Base-by-base conservation (phyloP, 192 early-diverging fungal species). In the Umbelopsis sp. region DNA sequence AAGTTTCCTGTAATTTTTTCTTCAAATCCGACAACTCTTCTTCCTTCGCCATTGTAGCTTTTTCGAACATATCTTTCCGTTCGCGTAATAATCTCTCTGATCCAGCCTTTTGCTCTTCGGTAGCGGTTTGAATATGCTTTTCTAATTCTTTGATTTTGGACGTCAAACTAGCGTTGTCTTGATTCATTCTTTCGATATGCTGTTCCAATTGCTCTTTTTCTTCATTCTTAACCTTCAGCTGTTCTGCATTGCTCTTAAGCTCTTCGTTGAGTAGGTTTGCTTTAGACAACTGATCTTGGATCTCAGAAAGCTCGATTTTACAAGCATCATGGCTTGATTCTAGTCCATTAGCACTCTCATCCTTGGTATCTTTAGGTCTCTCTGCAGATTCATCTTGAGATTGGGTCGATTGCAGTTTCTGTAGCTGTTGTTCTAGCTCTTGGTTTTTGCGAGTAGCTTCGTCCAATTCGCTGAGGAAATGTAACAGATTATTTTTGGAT, bases 401-500 rank as follows among this genome's bases (percentile, higher is more conserved):
- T 16, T 11, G 16, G 3, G 31, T 34, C 26, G 56, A 29, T 14
- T 29, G 11, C 31, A 62, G 31, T 11, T 62, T 17, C 3, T 20
- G 3, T 26, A 62, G 0, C 34, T 62, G 2, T 20, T 62, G 16
- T 31, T 62, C 56, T 7, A 62, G 26, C 6, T 62, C 56, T n/a
- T 62, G 32, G 8, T 62, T 62, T 29, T 14, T 11, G 17, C 29
- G 56, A 62, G 31, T 41, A n/a, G 71, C 67, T 20, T 84, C 80
- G 49, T 77, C 80, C 2, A 71, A 65, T 47, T 71, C 68, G 41
- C 69, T 73, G 26, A 74, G 70, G 43, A 75, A 72, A 2, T 41
- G 62, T 32, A 75, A 52, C 4, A 77, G 66, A 38, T 66, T 74
- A 29, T 81, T 72, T 26, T 74, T 71, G 17, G 72, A 65, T 59